Percentiles rank a stretch among this genome's conserved stretches.
Conservation (phyloP, 768 basidiomycete species). For the Tephrocybe sp. region DNA sequence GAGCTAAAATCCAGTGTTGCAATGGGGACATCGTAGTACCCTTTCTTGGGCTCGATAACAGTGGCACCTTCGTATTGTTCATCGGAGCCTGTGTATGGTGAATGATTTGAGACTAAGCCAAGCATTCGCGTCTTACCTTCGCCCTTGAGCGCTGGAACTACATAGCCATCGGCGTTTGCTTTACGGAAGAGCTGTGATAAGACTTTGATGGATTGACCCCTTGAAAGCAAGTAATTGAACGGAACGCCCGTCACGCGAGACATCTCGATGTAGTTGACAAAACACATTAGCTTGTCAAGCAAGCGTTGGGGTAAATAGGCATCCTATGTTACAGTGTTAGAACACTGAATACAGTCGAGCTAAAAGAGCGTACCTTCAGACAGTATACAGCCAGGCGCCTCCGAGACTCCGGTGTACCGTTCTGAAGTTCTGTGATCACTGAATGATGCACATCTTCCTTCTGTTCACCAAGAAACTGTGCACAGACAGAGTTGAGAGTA, state of each 20-base stretch:
- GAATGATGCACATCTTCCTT: constrained; percentile 99
- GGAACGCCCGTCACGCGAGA: constrained; percentile 99
- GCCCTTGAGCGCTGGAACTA: constrained; percentile 81
- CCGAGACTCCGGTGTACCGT: constrained; percentile 91
- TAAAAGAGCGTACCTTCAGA: constrained; percentile 66
- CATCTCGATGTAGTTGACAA: constrained; percentile 99
- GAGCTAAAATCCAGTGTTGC: constrained; percentile 99
- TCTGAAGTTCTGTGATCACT: constrained; percentile 96
- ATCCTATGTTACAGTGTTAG: constrained; percentile 54
- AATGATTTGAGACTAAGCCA: not conserved
- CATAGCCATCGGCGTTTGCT: constrained; percentile 88
- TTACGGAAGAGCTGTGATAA: constrained; percentile 93
- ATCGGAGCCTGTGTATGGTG: constrained; percentile 62
- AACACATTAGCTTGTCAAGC: constrained; percentile 98
- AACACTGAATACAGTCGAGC: not conserved
- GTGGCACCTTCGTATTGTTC: constrained; percentile 99
- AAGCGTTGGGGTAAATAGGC: constrained; percentile 96
- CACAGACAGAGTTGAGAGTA: constrained; percentile 96
- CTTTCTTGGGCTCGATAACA: constrained; percentile 95
- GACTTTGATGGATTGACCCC: constrained; percentile 99
- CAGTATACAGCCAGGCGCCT: constrained; percentile 96
- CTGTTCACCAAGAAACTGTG: constrained; percentile 96
- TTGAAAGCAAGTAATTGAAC: constrained; percentile 91
- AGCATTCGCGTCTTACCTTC: constrained; percentile 62
- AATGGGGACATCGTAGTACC: constrained; percentile 95